Percentiles rank a stretch among this genome's conserved stretches.
phyloP scores from a whole-genome alignment of 495 filamentous ascomycete genomes.

The Xylaria castorea region DNA sequence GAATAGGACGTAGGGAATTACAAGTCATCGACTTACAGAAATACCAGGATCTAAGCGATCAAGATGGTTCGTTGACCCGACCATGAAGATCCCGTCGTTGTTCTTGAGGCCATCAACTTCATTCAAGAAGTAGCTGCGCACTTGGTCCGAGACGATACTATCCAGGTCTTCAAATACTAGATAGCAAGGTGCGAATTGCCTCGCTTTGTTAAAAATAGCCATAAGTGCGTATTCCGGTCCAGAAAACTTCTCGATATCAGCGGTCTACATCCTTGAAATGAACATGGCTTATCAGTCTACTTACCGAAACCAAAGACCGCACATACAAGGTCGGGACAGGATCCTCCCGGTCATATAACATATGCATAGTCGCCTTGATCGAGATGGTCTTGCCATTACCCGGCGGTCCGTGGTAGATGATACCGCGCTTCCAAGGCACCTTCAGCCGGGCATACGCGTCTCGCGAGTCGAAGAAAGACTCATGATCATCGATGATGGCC shows the following conservation, averaged over 20 bases:
- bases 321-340: constrained; percentile 48
- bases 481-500: constrained; percentile 63
- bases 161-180: constrained; percentile 65
- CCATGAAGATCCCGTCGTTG: constrained; percentile 71
- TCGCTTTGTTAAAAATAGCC: constrained; percentile 58
- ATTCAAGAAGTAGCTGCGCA: constrained; percentile 72
- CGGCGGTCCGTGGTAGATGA: constrained; percentile 66
- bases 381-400: constrained; percentile 74
- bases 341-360: constrained; percentile 51
- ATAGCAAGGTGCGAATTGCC: constrained; percentile 58
- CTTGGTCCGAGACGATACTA: constrained; percentile 58
- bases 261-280: not conserved
- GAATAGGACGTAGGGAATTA: not conserved
- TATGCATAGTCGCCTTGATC: constrained; percentile 71
- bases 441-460: constrained; percentile 62
- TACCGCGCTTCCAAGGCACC: constrained; percentile 62
- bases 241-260: constrained; percentile 31
- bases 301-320: constrained; percentile 44
- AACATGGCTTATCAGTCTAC: constrained; percentile 1
- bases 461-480: constrained; percentile 63
- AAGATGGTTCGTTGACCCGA: constrained; percentile 69
- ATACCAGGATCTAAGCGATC: constrained; percentile 67
- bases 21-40: constrained; percentile 42
- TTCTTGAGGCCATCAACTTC: constrained; percentile 72
- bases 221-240: constrained; percentile 55